A percentile compares a stretch with the other conserved stretches of the same genome.
These are phyloP conservation scores for Rubia yunnanensis DNA, from an alignment of 257 asterid genomes.

Conservation along the genomic window DNA sequence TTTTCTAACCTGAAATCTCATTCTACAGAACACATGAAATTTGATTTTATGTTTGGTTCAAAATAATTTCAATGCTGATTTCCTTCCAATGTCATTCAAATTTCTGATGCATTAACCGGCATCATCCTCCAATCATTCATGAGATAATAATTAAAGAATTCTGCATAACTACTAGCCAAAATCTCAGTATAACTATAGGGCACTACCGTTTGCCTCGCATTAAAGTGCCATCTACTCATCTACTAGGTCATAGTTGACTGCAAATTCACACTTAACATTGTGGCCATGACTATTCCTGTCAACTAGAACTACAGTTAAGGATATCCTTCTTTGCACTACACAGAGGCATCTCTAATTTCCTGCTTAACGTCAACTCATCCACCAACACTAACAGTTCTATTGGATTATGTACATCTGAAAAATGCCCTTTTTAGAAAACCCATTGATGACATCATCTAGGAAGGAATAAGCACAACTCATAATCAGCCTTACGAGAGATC, in stretches of 20 bases:
- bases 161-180: not conserved
- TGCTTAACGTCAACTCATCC: not conserved
- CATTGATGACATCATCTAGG: not conserved
- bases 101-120: not conserved
- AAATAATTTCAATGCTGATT: not conserved
- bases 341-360: not conserved
- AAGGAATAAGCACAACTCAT: not conserved
- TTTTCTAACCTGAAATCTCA: not conserved
- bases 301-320: not conserved
- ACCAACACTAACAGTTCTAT: not conserved
- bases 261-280: not conserved
- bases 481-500: not conserved
- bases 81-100: not conserved
- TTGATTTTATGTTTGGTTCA: not conserved
- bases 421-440: too few species aligned
- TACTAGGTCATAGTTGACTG: too few species aligned
- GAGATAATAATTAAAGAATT: not conserved
- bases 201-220: not conserved
- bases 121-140: not conserved
- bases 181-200: not conserved
- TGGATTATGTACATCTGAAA: too few species aligned
- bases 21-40: not conserved
- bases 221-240: not conserved
- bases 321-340: not conserved
- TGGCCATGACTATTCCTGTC: not conserved